Conservation (phyloP, 1,139 yeast genomes). For the Candida tropicalis region DNA sequence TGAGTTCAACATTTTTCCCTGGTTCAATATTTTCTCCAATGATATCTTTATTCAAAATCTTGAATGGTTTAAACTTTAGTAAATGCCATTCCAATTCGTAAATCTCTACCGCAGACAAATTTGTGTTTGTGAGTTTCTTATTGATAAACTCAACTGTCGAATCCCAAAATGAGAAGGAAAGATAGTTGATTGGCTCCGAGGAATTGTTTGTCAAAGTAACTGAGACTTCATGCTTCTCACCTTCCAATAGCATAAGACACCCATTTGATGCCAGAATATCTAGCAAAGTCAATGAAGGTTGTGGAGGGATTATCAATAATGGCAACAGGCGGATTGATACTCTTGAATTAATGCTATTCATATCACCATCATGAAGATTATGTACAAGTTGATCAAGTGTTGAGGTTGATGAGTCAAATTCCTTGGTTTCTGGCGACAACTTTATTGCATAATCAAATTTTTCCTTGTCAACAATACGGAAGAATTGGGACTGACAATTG, state of each 20-base stretch:
- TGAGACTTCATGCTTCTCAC: constrained; percentile 59
- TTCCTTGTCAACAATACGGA: constrained; percentile 36
- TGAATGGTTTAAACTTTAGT: constrained; percentile 59
- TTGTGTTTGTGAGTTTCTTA: constrained; percentile 23
- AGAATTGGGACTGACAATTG: constrained; percentile 33
- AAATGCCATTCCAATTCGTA: constrained; percentile 78
- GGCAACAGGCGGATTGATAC: constrained; percentile 21
- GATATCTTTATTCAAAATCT: constrained; percentile 41
- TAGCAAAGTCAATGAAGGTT: constrained; percentile 62
- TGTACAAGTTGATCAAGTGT: constrained; percentile 21
- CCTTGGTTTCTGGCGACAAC: neutral
- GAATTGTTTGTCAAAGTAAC: constrained; percentile 62
- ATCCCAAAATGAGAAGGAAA: constrained; percentile 69
- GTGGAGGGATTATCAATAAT: constrained; percentile 58
- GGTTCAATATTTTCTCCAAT: constrained; percentile 38
- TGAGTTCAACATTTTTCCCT: constrained; percentile 39
- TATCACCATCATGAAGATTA: constrained; percentile 24
- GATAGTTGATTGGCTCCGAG: constrained; percentile 53
- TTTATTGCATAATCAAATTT: constrained; percentile 6
- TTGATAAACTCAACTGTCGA: constrained; percentile 71
- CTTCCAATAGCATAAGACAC: constrained; percentile 80
- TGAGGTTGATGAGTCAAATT: neutral
- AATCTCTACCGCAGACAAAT: constrained; percentile 58
- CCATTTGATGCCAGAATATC: constrained; percentile 60
- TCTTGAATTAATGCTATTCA: constrained; percentile 19